A percentile compares a stretch with the other conserved stretches of the same genome.
These are phyloP conservation scores for Aspergillus fumigatiaffinis DNA, from an alignment of 2,329 filamentous ascomycete genomes.

Conservation along the genomic window DNA sequence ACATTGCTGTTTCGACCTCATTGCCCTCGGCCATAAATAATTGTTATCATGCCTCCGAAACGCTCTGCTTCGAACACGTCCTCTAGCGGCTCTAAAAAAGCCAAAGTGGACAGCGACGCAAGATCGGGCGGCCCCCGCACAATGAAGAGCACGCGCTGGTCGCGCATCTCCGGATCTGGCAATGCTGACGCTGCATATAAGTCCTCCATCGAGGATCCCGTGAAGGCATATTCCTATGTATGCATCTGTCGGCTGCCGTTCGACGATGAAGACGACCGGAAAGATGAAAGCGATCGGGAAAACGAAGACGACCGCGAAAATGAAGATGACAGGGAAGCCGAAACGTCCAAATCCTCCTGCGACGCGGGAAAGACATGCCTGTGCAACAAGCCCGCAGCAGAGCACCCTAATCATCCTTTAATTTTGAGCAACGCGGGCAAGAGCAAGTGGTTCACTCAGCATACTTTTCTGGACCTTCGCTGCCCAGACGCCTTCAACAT, in stretches of 20 bases:
- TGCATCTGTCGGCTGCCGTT: conserved; percentile 2
- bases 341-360: conserved; percentile 19
- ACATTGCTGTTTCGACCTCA: background rate
- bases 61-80: background rate
- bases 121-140: background rate
- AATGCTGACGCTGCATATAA: conserved; percentile 24
- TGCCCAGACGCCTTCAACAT: conserved; percentile 41
- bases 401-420: conserved; percentile 9
- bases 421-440: conserved; percentile 1
- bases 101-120: background rate
- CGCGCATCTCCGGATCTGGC: conserved; percentile 30
- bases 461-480: conserved; percentile 26
- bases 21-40: background rate
- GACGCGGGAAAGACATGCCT: conserved; percentile 7
- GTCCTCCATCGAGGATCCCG: background rate
- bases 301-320: conserved; percentile 14
- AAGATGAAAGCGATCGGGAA: background rate
- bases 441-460: background rate
- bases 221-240: background rate
- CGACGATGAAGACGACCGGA: background rate
- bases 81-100: background rate
- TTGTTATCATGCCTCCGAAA: background rate
- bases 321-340: conserved; percentile 7
- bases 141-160: background rate
- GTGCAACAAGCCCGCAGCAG: conserved; percentile 6